Evolutionary conservation across 2,329 filamentous ascomycete genomes (phyloP), one percentile per base, ranked within the genome.

Genomic region (Coniella lustricola): DNA sequence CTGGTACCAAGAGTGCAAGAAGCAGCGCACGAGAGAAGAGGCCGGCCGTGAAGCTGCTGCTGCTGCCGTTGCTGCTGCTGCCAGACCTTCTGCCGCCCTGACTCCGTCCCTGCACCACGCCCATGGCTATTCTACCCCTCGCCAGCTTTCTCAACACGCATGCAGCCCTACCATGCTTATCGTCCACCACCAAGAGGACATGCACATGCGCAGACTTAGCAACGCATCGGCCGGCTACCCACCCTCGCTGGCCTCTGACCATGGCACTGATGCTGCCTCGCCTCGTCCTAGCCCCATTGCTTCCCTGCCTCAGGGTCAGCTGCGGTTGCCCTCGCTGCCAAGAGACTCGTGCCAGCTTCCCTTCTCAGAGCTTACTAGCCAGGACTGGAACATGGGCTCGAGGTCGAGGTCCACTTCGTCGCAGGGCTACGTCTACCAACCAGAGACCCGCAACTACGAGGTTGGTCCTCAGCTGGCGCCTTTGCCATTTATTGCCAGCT

Each of bases 241-340:
- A 4, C 84, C 84, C 7, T 86, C 84, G 1, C 73, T 88, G 54
- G 73, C 87, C 43, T 89, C 86, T 0, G 87, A 93, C 62, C 70
- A 72, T 22, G 76, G 77, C 54, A 84, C 82, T 14, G 22, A 40
- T 14, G 49, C 36, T 18, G 49, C 48, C 20, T 48, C 44, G 3
- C 45, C 45, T 9, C 35, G 44, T 20, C 17, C 34, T 3, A 31
- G 13, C 16, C 34, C 33, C 18, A 40, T 43, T 21, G 22, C 38
- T 12, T 40, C 49, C 12, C 48, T 44, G 7, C 44, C 45, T 10
- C 44, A n/a, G 8, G 49, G 49, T 4, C 49, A 44, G 22, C 17
- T 48, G 10, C 2, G 33, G 25, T 40, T 51, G 8, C 45, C 49
- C 21, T 8, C 25, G 3, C 31, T 3, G 4, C 34, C 21, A 3